Evolutionary conservation across 441 rosid genomes (phyloP).

Genomic region (Arabidopsis lyrata): DNA sequence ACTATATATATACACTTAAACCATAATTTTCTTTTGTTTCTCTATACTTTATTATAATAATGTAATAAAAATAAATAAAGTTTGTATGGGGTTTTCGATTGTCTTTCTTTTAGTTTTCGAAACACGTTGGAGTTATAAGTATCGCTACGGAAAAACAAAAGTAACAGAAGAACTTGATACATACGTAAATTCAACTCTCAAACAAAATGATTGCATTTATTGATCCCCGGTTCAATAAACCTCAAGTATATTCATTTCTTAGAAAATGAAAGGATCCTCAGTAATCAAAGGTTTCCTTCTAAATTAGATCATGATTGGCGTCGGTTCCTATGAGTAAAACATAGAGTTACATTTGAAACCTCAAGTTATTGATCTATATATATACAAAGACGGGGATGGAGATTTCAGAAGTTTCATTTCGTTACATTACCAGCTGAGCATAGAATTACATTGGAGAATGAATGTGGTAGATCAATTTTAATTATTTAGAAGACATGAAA

Average conservation of each 20-base stretch:
- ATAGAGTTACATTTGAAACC: too few relatives aligned
- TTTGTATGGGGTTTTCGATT: neutral
- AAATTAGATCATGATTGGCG: neutral
- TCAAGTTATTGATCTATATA: neutral
- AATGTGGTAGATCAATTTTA: too few relatives aligned
- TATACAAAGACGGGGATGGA: neutral
- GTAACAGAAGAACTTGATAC: neutral
- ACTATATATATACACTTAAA: neutral
- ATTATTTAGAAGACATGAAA: too few relatives aligned
- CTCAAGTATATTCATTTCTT: neutral
- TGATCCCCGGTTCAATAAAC: neutral
- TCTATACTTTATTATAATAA: constrained; percentile 1
- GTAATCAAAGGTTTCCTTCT: neutral
- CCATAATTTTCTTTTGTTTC: neutral
- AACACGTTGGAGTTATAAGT: neutral
- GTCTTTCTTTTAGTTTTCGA: neutral
- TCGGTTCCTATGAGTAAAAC: neutral
- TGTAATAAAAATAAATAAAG: constrained; percentile 16
- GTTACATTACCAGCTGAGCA: too few relatives aligned
- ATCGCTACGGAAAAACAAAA: neutral
- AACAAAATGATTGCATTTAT: neutral
- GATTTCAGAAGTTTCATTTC: too few relatives aligned
- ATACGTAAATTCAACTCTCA: neutral
- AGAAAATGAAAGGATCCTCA: neutral
- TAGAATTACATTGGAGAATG: too few relatives aligned